Evolutionary conservation across 2,329 filamentous ascomycete species (phyloP), one percentile per base, ranked within the genome.

Genomic region (Arthroderma sp.): DNA sequence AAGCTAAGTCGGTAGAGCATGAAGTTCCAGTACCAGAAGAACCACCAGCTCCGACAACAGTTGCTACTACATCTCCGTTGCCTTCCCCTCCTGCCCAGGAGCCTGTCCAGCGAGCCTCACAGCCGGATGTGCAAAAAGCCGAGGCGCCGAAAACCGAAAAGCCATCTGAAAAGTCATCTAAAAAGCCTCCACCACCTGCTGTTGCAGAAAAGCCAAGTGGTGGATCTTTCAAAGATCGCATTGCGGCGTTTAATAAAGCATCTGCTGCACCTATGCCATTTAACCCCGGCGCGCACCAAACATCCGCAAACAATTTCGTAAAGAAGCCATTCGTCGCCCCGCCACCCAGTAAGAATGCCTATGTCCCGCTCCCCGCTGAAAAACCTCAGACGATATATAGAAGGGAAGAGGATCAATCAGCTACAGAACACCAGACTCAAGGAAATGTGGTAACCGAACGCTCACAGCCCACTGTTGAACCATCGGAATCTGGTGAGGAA

Each of bases 241-340:
- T 98, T 60, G 91, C 91, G 31, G 89, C 91, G 38, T 98, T 98
- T 69, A 98, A 98, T 66, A 91, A 89, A 61, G 72, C 85, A 38
- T 78, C 84, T 33, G 86, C 87, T 4, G 79, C 87, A 2, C 91
- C 91, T 6, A 71, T 91, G 48, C 91, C 91, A 1, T 89, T 93
- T 68, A 94, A 94, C 60, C 86, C 87, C 15, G 73, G 74, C 48
- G 78, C 78, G 2, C 66, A 82, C 28, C 65, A 72, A 46, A 61
- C 67, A 7, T 68, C 73, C 29, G 73, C 74, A 40, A 73, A 74
- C 50, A 73, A 73, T 43, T 96, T 96, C 58, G 80, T 98, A 65
- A 95, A 89, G 73, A 96, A 96, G 66, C 87, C 89, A 0, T 98
- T 95, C 57, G 88, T 98, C 46, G 86, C 91, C 3, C 87, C 91